These are phyloP conservation scores for Tolypocladium nubicola DNA, from an alignment of 2,329 filamentous ascomycete genomes.

Conservation along the genomic window DNA sequence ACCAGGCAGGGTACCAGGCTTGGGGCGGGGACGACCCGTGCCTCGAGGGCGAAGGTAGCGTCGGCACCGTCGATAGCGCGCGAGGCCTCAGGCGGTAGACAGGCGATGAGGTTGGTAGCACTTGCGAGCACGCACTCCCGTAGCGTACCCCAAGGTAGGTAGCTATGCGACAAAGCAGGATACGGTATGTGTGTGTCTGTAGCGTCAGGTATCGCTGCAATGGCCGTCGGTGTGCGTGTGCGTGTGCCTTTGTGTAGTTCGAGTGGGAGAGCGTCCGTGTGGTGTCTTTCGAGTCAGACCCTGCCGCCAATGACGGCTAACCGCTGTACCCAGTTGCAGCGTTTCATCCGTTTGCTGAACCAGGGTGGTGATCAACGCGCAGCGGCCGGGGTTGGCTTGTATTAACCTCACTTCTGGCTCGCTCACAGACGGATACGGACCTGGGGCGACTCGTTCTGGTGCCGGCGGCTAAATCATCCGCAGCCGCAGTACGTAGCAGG, in stretches of 20 bases:
- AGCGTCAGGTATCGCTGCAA: neutral
- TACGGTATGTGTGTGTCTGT: neutral
- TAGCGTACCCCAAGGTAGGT: neutral
- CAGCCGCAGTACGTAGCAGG: neutral
- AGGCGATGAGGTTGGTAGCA: neutral
- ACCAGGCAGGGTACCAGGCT: slow-evolving; percentile 17
- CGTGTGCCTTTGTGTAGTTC: neutral
- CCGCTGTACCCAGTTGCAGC: slow-evolving; percentile 14
- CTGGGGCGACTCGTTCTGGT: neutral
- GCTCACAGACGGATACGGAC: neutral
- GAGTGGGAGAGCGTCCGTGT: slow-evolving; percentile 5
- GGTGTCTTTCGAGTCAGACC: slow-evolving; percentile 11
- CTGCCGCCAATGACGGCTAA: slow-evolving; percentile 12
- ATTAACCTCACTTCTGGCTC: slow-evolving; percentile 7
- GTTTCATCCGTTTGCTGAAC: slow-evolving; percentile 21
- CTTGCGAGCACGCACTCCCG: neutral
- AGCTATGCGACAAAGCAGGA: neutral
- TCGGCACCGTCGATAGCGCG: slow-evolving; percentile 3
- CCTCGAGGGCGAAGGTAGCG: slow-evolving; percentile 1
- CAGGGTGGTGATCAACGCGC: slow-evolving; percentile 18
- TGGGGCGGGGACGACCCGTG: slow-evolving; percentile 9
- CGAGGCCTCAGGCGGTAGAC: neutral
- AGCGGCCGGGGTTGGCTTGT: slow-evolving; percentile 12
- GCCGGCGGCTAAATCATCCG: neutral
- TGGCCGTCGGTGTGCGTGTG: slow-evolving; percentile 1